Percentiles rank a stretch among this genome's conserved stretches.
phyloP scores from a whole-genome alignment of 1,139 yeast species.

The Komagataea norvegica region DNA sequence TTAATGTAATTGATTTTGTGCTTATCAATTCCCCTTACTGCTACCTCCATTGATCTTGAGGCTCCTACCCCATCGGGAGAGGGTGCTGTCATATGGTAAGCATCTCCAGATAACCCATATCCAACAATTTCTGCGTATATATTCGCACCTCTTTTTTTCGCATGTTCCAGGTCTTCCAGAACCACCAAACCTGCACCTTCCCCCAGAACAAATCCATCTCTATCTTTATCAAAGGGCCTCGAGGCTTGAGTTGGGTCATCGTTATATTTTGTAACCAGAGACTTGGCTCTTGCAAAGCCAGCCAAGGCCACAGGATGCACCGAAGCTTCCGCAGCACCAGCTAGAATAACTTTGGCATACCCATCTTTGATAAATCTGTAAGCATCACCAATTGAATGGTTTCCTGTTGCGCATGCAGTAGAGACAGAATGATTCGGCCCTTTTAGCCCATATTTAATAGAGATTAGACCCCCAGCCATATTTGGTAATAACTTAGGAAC shows the following conservation, averaged over 20 bases:
- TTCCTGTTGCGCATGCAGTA: slow-evolving; percentile 97
- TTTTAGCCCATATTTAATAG: slow-evolving; percentile 66
- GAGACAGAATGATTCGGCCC: slow-evolving; percentile 90
- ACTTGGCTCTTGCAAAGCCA: slow-evolving; percentile 88
- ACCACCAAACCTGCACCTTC: slow-evolving; percentile 88
- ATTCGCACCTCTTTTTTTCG: slow-evolving; percentile 53
- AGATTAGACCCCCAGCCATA: slow-evolving; percentile 93
- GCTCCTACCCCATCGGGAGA: slow-evolving; percentile 83
- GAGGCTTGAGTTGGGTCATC: slow-evolving; percentile 65
- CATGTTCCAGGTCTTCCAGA: slow-evolving; percentile 76
- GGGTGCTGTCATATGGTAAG: slow-evolving; percentile 91
- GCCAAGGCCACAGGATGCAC: slow-evolving; percentile 84
- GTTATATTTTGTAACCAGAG: slow-evolving; percentile 61
- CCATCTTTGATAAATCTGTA: slow-evolving; percentile 72
- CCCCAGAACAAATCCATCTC: slow-evolving; percentile 88
- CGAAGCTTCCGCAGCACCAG: slow-evolving; percentile 90
- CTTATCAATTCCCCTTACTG: slow-evolving; percentile 44
- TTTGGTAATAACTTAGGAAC: slow-evolving; percentile 80
- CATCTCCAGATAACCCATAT: slow-evolving; percentile 90
- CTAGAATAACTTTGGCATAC: slow-evolving; percentile 81
- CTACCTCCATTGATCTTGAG: slow-evolving; percentile 71
- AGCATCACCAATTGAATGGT: slow-evolving; percentile 93
- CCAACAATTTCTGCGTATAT: slow-evolving; percentile 83
- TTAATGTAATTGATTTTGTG: slow-evolving; percentile 67
- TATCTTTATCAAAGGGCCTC: slow-evolving; percentile 75